Evolutionary conservation across 2,329 filamentous ascomycete species (phyloP).

Genomic region (Trichoderma breve): DNA sequence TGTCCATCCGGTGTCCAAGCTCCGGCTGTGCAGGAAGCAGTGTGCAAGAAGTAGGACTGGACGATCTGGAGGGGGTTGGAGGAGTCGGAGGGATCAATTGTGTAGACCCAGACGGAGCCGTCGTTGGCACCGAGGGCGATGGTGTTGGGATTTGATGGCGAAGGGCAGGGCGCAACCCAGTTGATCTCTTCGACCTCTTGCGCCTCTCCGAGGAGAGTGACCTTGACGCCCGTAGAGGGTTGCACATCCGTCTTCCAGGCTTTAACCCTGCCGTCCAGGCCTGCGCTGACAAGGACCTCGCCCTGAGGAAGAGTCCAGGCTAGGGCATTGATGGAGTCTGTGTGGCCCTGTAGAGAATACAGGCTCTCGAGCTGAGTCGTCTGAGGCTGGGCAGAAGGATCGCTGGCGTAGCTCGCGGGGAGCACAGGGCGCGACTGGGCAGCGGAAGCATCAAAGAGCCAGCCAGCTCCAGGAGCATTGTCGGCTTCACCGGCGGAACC

Average conservation of each 20-base stretch:
- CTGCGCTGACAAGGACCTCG: conserved; percentile 81
- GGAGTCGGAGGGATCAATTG: conserved; percentile 65
- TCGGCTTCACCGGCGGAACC: conserved; percentile 63
- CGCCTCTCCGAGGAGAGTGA: conserved; percentile 68
- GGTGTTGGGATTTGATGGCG: conserved; percentile 69
- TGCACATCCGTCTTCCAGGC: conserved; percentile 59
- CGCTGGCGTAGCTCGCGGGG: conserved; percentile 71
- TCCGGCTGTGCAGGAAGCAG: conserved; percentile 80
- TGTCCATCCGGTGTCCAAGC: conserved; percentile 86
- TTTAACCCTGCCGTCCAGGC: conserved; percentile 79
- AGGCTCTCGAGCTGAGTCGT: conserved; percentile 62
- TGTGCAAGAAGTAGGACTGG: conserved; percentile 91
- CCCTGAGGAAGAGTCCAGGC: conserved; percentile 80
- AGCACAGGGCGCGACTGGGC: conserved; percentile 65
- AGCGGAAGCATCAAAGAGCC: conserved; percentile 74
- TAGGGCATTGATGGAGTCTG: conserved; percentile 84
- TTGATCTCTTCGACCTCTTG: conserved; percentile 95
- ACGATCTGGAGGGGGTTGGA: conserved; percentile 71
- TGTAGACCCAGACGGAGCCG: conserved; percentile 94
- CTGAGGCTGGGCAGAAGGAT: conserved; percentile 48
- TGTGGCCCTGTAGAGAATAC: conserved; percentile 81
- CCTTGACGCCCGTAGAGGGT: conserved; percentile 46
- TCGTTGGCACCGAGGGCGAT: conserved; percentile 86
- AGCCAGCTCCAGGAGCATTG: conserved; percentile 71
- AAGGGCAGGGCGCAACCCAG: conserved; percentile 78